Percentiles rank a stretch among this genome's conserved stretches.
Evolutionary conservation across 768 basidiomycete species (phyloP).

Genomic region (Mycena filopes): DNA sequence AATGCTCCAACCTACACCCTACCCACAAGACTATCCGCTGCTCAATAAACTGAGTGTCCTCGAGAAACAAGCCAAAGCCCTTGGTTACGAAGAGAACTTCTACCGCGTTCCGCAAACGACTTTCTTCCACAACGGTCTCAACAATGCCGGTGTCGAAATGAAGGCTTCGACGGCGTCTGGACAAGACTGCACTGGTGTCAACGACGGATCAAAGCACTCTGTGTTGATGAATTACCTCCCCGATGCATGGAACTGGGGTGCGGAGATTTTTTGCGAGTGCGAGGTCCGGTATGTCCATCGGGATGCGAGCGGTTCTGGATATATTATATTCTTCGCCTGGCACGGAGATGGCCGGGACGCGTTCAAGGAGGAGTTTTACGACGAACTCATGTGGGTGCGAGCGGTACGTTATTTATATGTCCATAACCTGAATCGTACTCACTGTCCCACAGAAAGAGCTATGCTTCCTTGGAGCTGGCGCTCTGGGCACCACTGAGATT

Average conservation of each 20-base stretch:
- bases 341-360: slow-evolving; percentile 27
- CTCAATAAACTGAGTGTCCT: slow-evolving; percentile 31
- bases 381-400: slow-evolving; percentile 33
- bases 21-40: slow-evolving; percentile 30
- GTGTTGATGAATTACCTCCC: slow-evolving; percentile 35
- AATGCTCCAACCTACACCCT: slow-evolving; percentile 32
- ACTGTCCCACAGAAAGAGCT: slow-evolving; percentile 26
- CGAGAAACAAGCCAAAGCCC: slow-evolving; percentile 30
- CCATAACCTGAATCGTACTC: not conserved
- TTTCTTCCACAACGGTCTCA: slow-evolving; percentile 32
- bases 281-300: slow-evolving; percentile 34
- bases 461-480: slow-evolving; percentile 34
- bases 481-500: slow-evolving; percentile 35
- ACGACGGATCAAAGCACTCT: slow-evolving; percentile 35
- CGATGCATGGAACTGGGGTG: slow-evolving; percentile 38
- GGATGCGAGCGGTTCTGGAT: slow-evolving; percentile 24
- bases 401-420: slow-evolving; percentile 17
- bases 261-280: slow-evolving; percentile 38
- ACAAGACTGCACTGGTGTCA: slow-evolving; percentile 35
- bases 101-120: slow-evolving; percentile 36
- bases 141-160: slow-evolving; percentile 36
- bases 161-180: slow-evolving; percentile 33
- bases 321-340: slow-evolving; percentile 34
- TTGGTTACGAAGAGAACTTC: slow-evolving; percentile 30
- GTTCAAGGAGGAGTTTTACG: slow-evolving; percentile 32